A percentile compares a stretch with the other conserved stretches of the same genome.
Evolutionary conservation across 2,329 filamentous ascomycete species (phyloP).

Genomic region (Raffaelea deltoideospora): DNA sequence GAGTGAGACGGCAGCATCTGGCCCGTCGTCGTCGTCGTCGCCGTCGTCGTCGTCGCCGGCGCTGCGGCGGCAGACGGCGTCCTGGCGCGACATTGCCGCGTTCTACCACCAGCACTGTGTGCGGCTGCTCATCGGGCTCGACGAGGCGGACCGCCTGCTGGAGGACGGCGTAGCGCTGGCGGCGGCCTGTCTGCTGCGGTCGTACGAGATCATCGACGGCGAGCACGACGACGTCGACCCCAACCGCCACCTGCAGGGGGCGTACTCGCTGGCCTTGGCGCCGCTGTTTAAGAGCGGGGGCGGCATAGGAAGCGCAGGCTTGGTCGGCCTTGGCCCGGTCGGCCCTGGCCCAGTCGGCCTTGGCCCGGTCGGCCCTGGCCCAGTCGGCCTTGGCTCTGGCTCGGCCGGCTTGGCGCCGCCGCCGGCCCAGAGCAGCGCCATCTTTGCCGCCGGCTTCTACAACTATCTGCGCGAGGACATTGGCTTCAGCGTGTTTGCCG

Average conservation of each 20-base stretch:
- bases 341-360: too few species aligned
- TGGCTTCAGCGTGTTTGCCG: background rate
- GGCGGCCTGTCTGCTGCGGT: background rate
- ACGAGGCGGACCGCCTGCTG: background rate
- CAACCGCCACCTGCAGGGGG: background rate
- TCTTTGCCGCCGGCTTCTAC: background rate
- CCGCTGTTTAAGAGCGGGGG: too few species aligned
- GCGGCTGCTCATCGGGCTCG: background rate
- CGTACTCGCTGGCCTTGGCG: background rate
- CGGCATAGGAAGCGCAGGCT: too few species aligned
- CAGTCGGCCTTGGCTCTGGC: too few species aligned
- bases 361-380: too few species aligned
- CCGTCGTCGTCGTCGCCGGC: background rate
- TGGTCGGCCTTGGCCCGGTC: too few species aligned
- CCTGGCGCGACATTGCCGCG: too few species aligned
- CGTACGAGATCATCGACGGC: background rate
- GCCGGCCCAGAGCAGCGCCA: background rate
- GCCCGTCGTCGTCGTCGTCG: too few species aligned
- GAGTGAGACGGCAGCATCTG: too few species aligned
- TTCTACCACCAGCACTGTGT: background rate
- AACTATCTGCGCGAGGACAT: background rate
- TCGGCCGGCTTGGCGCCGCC: too few species aligned
- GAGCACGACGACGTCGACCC: background rate
- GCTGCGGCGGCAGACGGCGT: too few species aligned
- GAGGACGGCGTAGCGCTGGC: background rate